Evolutionary conservation across 2,329 filamentous ascomycete species (phyloP).

Genomic region (Pyricularia grisea): DNA sequence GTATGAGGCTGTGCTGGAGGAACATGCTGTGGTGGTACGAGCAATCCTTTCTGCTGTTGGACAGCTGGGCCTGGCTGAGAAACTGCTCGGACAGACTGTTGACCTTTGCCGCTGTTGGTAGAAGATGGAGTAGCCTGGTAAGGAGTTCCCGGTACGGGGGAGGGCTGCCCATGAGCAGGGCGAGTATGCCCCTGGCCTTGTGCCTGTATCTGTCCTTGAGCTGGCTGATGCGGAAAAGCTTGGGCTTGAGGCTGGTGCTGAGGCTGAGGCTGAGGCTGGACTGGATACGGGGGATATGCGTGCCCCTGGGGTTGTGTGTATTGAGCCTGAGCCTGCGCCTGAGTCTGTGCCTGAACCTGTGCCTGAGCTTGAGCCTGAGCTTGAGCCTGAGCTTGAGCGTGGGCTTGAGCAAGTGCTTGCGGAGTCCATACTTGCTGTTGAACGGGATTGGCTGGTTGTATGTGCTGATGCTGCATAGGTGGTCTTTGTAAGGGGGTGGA

Average conservation of each 20-base stretch:
- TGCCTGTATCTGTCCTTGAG: not conserved
- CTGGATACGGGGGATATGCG: not conserved
- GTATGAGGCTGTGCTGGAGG: slow-evolving; percentile 14
- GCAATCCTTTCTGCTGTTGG: slow-evolving; percentile 11
- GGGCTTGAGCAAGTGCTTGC: slow-evolving; percentile 6
- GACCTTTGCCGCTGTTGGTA: not conserved
- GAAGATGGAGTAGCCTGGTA: not conserved
- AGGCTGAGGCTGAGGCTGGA: not conserved
- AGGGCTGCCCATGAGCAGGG: not conserved
- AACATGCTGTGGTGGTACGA: slow-evolving; percentile 26
- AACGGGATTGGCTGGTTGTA: slow-evolving; percentile 4
- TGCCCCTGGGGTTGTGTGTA: not conserved
- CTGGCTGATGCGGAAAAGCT: not conserved
- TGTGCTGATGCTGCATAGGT: slow-evolving; percentile 4
- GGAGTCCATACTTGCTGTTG: slow-evolving; percentile 11
- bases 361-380: not conserved
- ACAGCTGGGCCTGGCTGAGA: slow-evolving; percentile 7
- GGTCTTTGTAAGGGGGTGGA: slow-evolving; percentile 10
- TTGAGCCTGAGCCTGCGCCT: not conserved
- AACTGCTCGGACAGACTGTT: not conserved
- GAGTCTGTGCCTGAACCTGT: not conserved
- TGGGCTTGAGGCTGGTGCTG: not conserved
- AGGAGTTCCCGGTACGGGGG: not conserved
- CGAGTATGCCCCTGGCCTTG: not conserved
- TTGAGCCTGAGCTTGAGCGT: not conserved